Base-by-base conservation (phyloP, 2,329 filamentous ascomycete species). In the Fusarium caatingaense region DNA sequence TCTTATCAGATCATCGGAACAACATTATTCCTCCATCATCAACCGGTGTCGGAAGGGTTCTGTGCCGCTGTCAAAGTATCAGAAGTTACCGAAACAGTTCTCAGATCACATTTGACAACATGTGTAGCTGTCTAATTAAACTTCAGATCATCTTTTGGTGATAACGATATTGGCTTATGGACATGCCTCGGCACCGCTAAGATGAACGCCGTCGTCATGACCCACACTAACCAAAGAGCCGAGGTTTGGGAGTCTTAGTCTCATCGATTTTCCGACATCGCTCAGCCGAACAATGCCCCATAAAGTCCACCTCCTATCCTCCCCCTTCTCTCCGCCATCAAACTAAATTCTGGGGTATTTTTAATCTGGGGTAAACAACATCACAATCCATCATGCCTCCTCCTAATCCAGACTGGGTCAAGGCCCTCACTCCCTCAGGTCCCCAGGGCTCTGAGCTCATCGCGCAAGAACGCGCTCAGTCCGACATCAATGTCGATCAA, bases 371-470 rank as follows among this genome's bases (percentile, higher is more conserved):
- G 57, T 34, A 44, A n/a, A 23, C 12, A 47, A 6, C 40, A 27
- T 18, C n/a, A 56, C 28, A 49, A 10, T 28, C 15, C 30, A 37
- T 25, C 12, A 76, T 76, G 74, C 74, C 74, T 66, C 74, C 66
- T 8, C 68, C 71, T 30, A 76, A 77, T 64, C 76, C 76, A 18
- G 76, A 77, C 62, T 77, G 76, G 76, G 76, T 77, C 61, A 76
- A 77, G 63, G 77, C 78, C 73, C 78, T 82, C 27, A 76, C 73
- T 68, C 79, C 79, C 8, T 78, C 91, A 5, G 86, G 87, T 59
- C 89, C 89, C 8, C 91, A 93, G 73, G 91, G 92, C 67, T 84
- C 85, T 41, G 90, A 93, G 75, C 85, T 94, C 49, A 87, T 94
- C 56, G 79, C 84, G n/a, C 83, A 87, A 53, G 92, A 94, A 83